Evolutionary conservation across 2,329 filamentous ascomycete species (phyloP).

Genomic region (Arachnopeziza araneosa): DNA sequence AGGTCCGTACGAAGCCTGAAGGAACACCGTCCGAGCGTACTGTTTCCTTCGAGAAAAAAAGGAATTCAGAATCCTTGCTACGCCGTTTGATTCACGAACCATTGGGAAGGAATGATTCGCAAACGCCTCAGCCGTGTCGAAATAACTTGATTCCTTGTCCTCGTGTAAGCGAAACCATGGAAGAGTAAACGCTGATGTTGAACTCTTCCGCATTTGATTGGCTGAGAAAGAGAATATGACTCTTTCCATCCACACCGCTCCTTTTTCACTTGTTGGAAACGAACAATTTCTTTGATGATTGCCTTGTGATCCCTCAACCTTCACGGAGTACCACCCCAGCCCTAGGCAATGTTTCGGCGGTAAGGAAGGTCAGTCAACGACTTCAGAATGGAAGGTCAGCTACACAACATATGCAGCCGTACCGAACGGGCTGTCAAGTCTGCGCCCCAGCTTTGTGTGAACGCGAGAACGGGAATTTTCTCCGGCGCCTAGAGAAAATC

Average conservation of each 20-base stretch:
- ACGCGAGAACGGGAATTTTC: background rate
- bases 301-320: background rate
- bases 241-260: background rate
- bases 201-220: background rate
- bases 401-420: background rate
- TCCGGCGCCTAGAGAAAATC: background rate
- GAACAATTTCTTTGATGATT: background rate
- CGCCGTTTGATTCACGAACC: background rate
- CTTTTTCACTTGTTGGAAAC: background rate
- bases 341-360: background rate
- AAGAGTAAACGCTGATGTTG: background rate
- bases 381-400: background rate
- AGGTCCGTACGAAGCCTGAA: background rate
- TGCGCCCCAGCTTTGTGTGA: background rate
- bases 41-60: background rate
- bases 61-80: background rate
- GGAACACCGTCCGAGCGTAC: background rate
- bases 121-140: background rate
- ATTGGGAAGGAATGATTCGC: background rate
- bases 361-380: background rate
- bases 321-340: background rate
- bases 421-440: background rate
- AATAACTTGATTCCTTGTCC: background rate
- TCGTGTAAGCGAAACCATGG: background rate
- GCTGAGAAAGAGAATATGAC: background rate